phyloP scores from a whole-genome alignment of 2,329 filamentous ascomycete species.

The Talaromyces islandicus region DNA sequence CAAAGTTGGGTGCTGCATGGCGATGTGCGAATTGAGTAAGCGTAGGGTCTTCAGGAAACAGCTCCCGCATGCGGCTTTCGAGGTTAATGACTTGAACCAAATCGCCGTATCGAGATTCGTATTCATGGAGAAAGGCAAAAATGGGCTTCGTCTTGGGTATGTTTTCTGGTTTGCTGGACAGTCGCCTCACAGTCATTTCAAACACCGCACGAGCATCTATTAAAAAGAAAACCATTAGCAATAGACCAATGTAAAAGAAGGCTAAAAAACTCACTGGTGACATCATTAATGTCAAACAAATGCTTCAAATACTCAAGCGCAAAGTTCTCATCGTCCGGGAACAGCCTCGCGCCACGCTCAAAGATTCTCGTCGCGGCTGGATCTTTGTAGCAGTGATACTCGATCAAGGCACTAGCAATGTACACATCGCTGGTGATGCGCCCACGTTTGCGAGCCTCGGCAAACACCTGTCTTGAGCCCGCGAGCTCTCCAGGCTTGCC shows the following conservation, averaged over 20 bases:
- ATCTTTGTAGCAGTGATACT: slow-evolving; percentile 95
- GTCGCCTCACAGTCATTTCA: slow-evolving; percentile 81
- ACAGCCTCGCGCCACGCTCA: slow-evolving; percentile 85
- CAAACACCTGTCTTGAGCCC: slow-evolving; percentile 82
- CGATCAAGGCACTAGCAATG: slow-evolving; percentile 84
- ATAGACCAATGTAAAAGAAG: too few species aligned
- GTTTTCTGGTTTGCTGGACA: slow-evolving; percentile 70
- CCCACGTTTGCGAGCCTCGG: slow-evolving; percentile 78
- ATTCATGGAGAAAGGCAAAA: slow-evolving; percentile 88
- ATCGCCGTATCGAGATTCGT: slow-evolving; percentile 91
- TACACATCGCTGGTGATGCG: slow-evolving; percentile 93
- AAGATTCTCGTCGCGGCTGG: slow-evolving; percentile 90
- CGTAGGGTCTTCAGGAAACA: slow-evolving; percentile 84
- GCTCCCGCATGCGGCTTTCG: slow-evolving; percentile 84
- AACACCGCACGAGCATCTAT: slow-evolving; percentile 94
- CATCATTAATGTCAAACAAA: slow-evolving; percentile 83
- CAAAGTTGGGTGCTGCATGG: slow-evolving; percentile 67
- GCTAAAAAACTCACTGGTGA: slow-evolving; percentile 87
- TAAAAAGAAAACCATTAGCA: too few species aligned
- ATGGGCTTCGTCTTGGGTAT: slow-evolving; percentile 73
- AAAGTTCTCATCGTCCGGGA: slow-evolving; percentile 88
- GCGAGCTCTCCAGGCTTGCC: slow-evolving; percentile 62
- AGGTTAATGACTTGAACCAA: slow-evolving; percentile 83
- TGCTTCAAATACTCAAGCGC: slow-evolving; percentile 96
- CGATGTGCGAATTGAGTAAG: slow-evolving; percentile 70